Evolutionary conservation across 768 basidiomycete genomes (phyloP), one percentile per base, ranked within the genome.

Genomic region (Amanita pseudoporphyria): DNA sequence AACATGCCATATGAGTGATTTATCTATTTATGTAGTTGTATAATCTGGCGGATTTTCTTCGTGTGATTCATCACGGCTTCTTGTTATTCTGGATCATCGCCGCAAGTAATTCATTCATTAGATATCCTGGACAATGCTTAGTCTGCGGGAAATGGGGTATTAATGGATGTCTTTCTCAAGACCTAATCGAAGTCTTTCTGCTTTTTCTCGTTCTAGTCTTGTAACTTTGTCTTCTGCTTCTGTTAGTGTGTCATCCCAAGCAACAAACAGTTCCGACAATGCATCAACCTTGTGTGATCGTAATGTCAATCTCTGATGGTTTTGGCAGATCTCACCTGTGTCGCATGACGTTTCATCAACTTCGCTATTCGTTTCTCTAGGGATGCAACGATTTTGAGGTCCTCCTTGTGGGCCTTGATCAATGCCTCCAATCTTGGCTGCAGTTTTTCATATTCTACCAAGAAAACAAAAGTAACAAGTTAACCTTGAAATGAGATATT

Each of bases 1-100:
- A 67, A 67, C 43, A 95, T 97, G 91, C 91, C 93, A 5, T 81
- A 81, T 41, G 93, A 94, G 61, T 93, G 67, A 74, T 50, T 7
- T 14, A 24, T 42, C 7, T 18, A 12, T 22, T 13, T 38, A 35
- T 31, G 9, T 24, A 30, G 10, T 41, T 19, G 37, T 10, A n/a
- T 26, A 33, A n/a, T 6, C 21, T 12, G 26, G 33, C 33, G n/a
- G n/a, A n/a, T 13, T 32, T 13, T 38, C 35, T 18, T 2, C 9
- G 31, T 1, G 42, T 28, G 39, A 41, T 39, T 42, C 21, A 24
- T 43, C 40, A 24, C 36, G 38, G 28, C 24, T 19, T 40, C 18
- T 39, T 48, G 47, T 48, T 38, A 33, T 45, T 18, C 32, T 35
- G 30, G 18, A 45, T 45, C 13, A 28, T 45, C 18, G 22, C 32